A percentile compares a stretch with the other conserved stretches of the same genome.
Conservation (phyloP, 345 rosid genomes). For the Streptanthus diversifolius region DNA sequence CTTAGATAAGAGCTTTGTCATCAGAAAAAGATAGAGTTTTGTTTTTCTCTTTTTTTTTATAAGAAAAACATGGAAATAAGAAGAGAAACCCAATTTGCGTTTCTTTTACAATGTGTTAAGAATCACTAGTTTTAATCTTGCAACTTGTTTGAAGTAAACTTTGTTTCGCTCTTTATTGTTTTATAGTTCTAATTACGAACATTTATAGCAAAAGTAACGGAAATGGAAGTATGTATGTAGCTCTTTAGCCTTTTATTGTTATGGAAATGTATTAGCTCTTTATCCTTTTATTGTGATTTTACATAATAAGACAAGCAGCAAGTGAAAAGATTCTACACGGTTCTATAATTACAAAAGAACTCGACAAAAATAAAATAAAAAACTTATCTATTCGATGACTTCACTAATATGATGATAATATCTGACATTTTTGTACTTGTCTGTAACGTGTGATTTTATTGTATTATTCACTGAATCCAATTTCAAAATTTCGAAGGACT, state of each 20-base stretch:
- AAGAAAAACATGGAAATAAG: not conserved
- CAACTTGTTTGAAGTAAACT: not conserved
- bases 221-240: not conserved
- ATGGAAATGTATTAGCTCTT: too few species aligned
- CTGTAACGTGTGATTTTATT: not conserved
- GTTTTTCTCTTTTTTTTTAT: not conserved
- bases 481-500: not conserved
- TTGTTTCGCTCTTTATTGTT: too few species aligned
- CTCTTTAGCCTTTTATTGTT: too few species aligned
- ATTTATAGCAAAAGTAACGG: not conserved
- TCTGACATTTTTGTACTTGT: not conserved
- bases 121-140: not conserved
- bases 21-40: not conserved
- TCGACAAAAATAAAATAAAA: not conserved
- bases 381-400: not conserved
- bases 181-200: not conserved
- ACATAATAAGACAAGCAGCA: too few species aligned
- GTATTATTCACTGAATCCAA: not conserved
- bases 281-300: too few species aligned
- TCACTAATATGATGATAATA: not conserved
- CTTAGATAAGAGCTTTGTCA: slow-evolving; percentile 11
- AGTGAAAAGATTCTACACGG: slow-evolving; percentile 11
- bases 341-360: not conserved
- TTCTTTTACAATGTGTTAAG: not conserved
- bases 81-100: slow-evolving; percentile 5